Conservation (phyloP, 208 protist genomes). For the Endotrypanum monterogeii region DNA sequence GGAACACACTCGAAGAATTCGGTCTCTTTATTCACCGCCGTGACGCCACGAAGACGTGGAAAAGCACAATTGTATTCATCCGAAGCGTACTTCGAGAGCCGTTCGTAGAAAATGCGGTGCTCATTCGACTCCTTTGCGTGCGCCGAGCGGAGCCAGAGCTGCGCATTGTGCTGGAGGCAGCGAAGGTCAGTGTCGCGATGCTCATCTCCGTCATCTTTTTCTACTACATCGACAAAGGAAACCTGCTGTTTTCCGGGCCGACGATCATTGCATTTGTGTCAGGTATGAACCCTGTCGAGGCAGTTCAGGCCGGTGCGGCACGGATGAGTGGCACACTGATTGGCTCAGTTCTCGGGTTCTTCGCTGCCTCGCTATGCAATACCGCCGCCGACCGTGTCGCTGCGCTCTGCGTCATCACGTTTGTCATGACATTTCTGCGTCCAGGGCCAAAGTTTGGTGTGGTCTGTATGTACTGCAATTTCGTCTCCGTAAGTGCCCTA, state of each 20-base stretch:
- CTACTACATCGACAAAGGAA: slow-evolving; percentile 60
- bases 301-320: slow-evolving; percentile 57
- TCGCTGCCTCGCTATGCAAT: slow-evolving; percentile 55
- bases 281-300: slow-evolving; percentile 74
- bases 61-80: slow-evolving; percentile 36
- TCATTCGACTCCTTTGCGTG: slow-evolving; percentile 43
- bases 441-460: slow-evolving; percentile 50
- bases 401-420: slow-evolving; percentile 68
- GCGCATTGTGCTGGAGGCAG: slow-evolving; percentile 69
- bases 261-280: slow-evolving; percentile 83
- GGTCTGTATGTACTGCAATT: slow-evolving; percentile 77
- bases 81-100: slow-evolving; percentile 37
- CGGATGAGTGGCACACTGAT: slow-evolving; percentile 71
- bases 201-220: slow-evolving; percentile 78
- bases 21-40: slow-evolving; percentile 36
- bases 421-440: slow-evolving; percentile 74
- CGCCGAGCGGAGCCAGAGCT: slow-evolving; percentile 42
- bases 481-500: slow-evolving; percentile 64
- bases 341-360: slow-evolving; percentile 75
- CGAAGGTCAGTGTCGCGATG: slow-evolving; percentile 80
- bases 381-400: slow-evolving; percentile 48
- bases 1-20: slow-evolving; percentile 62
- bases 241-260: slow-evolving; percentile 67
- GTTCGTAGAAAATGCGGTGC: slow-evolving; percentile 45
- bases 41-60: slow-evolving; percentile 21